These are phyloP conservation scores for Cystobasidium ongulense DNA, from an alignment of 768 basidiomycete species.

Conservation along the genomic window DNA sequence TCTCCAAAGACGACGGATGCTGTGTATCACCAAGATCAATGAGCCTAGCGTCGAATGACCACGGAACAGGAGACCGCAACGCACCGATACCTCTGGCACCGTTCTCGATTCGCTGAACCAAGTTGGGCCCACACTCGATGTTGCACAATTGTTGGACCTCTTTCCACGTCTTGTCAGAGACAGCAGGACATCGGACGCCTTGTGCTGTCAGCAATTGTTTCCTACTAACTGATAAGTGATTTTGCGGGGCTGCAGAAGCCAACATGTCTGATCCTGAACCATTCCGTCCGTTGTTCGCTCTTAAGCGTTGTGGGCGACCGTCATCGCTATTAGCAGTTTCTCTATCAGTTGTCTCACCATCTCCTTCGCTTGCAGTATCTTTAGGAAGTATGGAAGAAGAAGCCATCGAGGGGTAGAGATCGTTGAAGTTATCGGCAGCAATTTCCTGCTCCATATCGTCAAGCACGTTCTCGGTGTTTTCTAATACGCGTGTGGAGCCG, in stretches of 20 bases:
- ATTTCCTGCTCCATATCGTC: not conserved
- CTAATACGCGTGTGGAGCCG: not conserved
- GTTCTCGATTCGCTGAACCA: constrained; percentile 31
- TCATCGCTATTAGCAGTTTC: constrained; percentile 17
- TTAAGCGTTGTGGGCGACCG: constrained; percentile 2
- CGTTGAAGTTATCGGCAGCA: not conserved
- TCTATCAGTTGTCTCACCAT: constrained; percentile 1
- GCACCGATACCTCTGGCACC: constrained; percentile 29
- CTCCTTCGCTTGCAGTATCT: constrained; percentile 16
- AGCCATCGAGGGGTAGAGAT: not conserved
- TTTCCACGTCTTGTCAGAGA: constrained; percentile 29
- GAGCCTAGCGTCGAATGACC: not conserved
- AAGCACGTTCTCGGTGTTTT: constrained; percentile 25
- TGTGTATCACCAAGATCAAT: not conserved
- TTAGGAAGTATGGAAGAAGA: not conserved
- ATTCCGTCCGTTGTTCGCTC: constrained; percentile 4
- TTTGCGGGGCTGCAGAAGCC: not conserved
- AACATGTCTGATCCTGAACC: constrained; percentile 13
- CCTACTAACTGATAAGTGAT: not conserved
- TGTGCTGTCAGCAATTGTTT: constrained; percentile 6
- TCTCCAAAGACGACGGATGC: constrained; percentile 25
- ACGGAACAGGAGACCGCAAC: not conserved
- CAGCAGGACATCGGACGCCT: not conserved
- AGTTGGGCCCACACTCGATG: constrained; percentile 32
- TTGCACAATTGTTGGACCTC: constrained; percentile 24